Base-by-base conservation (phyloP, 495 filamentous ascomycete species). In the Xylaria longipes region DNA sequence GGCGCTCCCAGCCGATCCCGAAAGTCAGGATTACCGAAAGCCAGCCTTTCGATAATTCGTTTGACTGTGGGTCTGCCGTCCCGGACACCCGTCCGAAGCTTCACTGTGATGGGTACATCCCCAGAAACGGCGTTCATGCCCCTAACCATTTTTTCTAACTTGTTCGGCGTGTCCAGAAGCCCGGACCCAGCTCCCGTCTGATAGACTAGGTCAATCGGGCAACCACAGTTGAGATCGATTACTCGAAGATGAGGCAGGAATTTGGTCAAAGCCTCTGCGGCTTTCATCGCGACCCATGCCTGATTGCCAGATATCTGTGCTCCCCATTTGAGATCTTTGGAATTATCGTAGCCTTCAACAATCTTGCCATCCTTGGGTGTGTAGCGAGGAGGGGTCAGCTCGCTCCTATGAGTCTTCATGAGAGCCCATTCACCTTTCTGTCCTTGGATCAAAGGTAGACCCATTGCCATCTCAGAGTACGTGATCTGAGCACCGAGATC, bases 391-490 rank as follows among this genome's bases (percentile, higher is more conserved):
- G 93, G 87, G 15, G 82, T 79, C 60, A 90, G 84, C 81, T 99
- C 96, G 11, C 89, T 90, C 72, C 92, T 89, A 77, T 98, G 95
- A 6, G 93, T 91, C 80, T 93, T 94, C 87, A 98, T 88, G 73
- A 99, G 82, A 22, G 96, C 94, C 96, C 96, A 99, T 84, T 99
- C 96, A 1, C 88, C 85, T 78, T 94, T 97, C 60, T 91, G 86
- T 12, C 96, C 96, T 80, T 98, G 94, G n/a, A 99, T 86, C 62
- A 99, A 81, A 15, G 94, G 94, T 74, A 97, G 80, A 46, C 94
- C 89, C 90, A 98, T 93, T 5, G 97, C 96, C 96, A 99, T 99
- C 78, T 99, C 96, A 0, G 96, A 98, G 83, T 97, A 98, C 4
- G 95, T 99, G 45, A 97, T 83, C 73, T 97, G 93, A 25, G 96